These are phyloP conservation scores for Eurotiales sp. DNA, from an alignment of 2,329 filamentous ascomycete genomes.

Conservation along the genomic window DNA sequence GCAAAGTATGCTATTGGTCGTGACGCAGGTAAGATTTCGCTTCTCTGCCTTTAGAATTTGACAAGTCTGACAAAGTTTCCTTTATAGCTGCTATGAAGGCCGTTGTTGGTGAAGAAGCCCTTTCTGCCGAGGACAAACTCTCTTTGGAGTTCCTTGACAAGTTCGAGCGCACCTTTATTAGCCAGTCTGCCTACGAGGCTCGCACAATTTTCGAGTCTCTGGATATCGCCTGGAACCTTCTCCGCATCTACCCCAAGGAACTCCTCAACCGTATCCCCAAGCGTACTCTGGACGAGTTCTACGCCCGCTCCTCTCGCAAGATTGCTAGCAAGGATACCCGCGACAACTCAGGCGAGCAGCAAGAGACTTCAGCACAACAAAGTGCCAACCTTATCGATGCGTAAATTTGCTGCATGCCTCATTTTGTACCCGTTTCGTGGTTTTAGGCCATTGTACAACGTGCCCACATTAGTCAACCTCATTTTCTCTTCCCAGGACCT, in stretches of 20 bases:
- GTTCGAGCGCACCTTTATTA: slow-evolving; percentile 93
- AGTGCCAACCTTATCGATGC: not conserved
- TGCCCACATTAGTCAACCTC: not conserved
- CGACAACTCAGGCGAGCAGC: not conserved
- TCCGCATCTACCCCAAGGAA: slow-evolving; percentile 97
- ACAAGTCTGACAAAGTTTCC: not conserved
- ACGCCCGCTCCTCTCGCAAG: slow-evolving; percentile 52
- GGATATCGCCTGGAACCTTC: slow-evolving; percentile 91
- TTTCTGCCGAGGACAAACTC: slow-evolving; percentile 94
- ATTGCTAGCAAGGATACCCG: not conserved
- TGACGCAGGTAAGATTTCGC: slow-evolving; percentile 60
- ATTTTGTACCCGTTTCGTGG: not conserved
- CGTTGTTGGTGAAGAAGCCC: slow-evolving; percentile 94
- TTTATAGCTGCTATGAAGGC: slow-evolving; percentile 66
- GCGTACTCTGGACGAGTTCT: slow-evolving; percentile 80
- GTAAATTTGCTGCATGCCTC: not conserved
- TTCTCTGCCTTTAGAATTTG: not conserved
- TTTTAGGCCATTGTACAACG: not conserved
- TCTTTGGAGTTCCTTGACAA: slow-evolving; percentile 98
- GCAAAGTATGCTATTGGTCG: slow-evolving; percentile 99
- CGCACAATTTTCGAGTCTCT: slow-evolving; percentile 89
- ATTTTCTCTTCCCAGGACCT: not conserved
- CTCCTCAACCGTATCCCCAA: slow-evolving; percentile 90
- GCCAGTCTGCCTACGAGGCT: slow-evolving; percentile 86
- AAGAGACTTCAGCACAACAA: not conserved